Base-by-base conservation (phyloP, 306 rosid genomes). In the Morella rubra region DNA sequence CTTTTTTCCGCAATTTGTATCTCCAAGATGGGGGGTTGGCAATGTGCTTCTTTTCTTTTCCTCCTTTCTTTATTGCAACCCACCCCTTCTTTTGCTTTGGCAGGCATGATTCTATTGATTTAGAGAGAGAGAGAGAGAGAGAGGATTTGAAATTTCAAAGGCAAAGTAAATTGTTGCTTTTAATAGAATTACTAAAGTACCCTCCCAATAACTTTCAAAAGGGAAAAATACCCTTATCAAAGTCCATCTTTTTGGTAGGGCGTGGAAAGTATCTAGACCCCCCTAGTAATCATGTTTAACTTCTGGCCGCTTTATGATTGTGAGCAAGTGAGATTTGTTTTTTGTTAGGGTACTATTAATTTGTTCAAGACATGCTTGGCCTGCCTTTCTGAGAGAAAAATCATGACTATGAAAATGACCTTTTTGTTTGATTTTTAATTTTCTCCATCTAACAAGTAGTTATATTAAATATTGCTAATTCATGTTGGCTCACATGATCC, bases 61-160 rank as follows among this genome's bases (percentile, higher is more conserved):
- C 74, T 83, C 74, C 79, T 81, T 85, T 89, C 89, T 89, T 88
- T 89, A 87, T 77, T 88, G 77, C 55, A 79, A 59, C 73, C 79
- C 88, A 66, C 81, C 75, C 84, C 69, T 73, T 58, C 81, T 86
- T 88, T 87, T 90, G 86, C 92, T 92, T 90, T 90, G 90, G 86
- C 88, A 75, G 85, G 83, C 92, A 82, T 83, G 81, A 92, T 81
- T 77, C 82, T 72, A 74, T 55, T 81, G 71, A 72, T 82, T 70
- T 77, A 76, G 68, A 77, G 79, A 58, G 69, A 69, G 80, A 82
- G 72, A 85, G 64, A 73, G 74, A 71, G 69, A 77, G 18, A 47
- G 79, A 72, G 72, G 14, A 4, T 86, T 84, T 73, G 80, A 87
- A 86, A 76, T 84, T 82, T 80, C 83, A 77, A 90, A 85, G 78